phyloP scores from a whole-genome alignment of 139 green algal species.

The Desmodesmus armatus region DNA sequence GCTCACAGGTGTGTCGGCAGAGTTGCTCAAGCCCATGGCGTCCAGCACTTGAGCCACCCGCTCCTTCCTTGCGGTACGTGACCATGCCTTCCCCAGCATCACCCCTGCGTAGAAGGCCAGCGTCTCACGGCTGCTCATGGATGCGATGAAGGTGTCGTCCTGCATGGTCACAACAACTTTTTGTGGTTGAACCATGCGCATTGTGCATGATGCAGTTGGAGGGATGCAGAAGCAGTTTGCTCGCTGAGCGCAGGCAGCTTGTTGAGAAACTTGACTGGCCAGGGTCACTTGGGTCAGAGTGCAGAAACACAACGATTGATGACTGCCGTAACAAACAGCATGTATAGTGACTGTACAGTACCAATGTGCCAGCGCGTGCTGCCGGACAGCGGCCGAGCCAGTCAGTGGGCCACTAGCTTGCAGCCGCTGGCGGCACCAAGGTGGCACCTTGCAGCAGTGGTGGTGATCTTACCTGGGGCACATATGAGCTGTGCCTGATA shows the following conservation, averaged over 20 bases:
- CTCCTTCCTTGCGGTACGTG: not conserved
- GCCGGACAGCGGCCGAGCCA: not conserved
- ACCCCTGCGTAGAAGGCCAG: conserved; percentile 56
- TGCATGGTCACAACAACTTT: not conserved
- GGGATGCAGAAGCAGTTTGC: not conserved
- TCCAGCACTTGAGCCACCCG: conserved; percentile 20
- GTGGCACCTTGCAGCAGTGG: no score
- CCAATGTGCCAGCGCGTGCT: not conserved
- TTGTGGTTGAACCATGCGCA: not conserved
- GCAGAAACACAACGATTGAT: not conserved
- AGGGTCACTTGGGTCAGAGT: not conserved
- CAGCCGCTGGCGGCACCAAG: not conserved
- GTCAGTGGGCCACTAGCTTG: not conserved
- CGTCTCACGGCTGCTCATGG: conserved; percentile 59
- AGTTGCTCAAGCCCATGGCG: not conserved
- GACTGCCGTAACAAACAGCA: not conserved
- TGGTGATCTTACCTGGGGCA: conserved; percentile 60
- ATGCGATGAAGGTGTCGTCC: conserved; percentile 73
- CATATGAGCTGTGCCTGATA: conserved; percentile 45
- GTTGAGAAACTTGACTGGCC: not conserved
- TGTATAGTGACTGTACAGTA: not conserved
- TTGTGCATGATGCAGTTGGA: not conserved
- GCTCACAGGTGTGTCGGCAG: not conserved
- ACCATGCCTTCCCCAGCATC: conserved; percentile 21
- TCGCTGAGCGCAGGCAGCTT: not conserved